Evolutionary conservation across 129 eudicot genomes (phyloP).

Genomic region (Tanacetum coccineum): DNA sequence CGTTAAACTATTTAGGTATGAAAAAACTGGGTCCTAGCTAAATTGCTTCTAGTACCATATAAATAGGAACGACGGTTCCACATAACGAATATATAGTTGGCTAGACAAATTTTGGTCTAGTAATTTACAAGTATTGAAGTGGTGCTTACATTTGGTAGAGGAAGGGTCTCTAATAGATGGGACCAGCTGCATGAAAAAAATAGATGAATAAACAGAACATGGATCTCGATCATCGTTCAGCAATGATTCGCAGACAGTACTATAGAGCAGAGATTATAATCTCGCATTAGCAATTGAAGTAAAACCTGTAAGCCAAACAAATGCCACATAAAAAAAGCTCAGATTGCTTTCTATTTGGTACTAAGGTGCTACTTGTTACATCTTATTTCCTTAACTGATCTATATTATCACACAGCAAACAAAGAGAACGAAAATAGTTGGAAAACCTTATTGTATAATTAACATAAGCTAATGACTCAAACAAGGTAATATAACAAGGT

Average conservation of each 20-base stretch:
- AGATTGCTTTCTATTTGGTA: not conserved
- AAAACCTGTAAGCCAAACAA: constrained; percentile 15
- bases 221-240: constrained; percentile 1
- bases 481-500: not conserved
- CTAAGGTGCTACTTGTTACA: not conserved
- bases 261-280: constrained; percentile 9
- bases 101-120: no score
- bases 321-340: not conserved
- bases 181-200: constrained; percentile 58
- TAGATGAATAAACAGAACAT: constrained; percentile 7
- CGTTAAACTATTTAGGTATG: not conserved
- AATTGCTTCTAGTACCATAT: no score
- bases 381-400: not conserved
- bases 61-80: no score
- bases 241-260: constrained; percentile 3
- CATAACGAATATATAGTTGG: no score
- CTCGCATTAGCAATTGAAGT: constrained; percentile 14
- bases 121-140: not conserved
- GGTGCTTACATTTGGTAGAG: constrained; percentile 63
- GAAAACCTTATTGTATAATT: not conserved
- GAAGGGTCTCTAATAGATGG: constrained; percentile 64
- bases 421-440: not conserved
- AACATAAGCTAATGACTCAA: not conserved
- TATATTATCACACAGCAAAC: not conserved
- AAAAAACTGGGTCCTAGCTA: not conserved